Conservation (phyloP, 2,329 filamentous ascomycete genomes). For the Amauroascus verrucosus region DNA sequence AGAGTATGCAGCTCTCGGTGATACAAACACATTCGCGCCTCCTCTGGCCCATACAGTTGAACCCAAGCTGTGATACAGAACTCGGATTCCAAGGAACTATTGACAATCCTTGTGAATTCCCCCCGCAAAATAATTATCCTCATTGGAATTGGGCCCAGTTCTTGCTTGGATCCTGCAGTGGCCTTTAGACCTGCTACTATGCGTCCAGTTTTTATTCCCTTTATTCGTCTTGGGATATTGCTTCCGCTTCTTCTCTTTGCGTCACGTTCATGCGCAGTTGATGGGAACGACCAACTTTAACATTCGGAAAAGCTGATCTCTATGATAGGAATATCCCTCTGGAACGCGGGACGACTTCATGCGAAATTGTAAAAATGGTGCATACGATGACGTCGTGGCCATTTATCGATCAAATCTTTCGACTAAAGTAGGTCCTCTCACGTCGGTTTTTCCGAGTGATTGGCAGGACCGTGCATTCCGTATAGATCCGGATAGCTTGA, state of each 20-base stretch:
- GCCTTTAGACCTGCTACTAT: conserved; percentile 2
- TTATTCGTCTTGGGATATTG: neutral
- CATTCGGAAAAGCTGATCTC: neutral
- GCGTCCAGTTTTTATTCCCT: neutral
- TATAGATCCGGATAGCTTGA: neutral
- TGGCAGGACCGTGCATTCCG: neutral
- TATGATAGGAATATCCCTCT: conserved; percentile 41
- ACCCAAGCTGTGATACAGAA: conserved; percentile 2
- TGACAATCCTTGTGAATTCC: neutral
- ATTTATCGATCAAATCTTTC: conserved; percentile 52
- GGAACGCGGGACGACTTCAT: conserved; percentile 49
- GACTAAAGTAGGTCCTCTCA: conserved; percentile 31
- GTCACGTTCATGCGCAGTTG: neutral
- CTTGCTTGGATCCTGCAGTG: conserved; percentile 5
- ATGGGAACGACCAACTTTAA: neutral
- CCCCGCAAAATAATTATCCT: neutral
- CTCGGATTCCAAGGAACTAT: conserved; percentile 3
- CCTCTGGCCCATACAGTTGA: conserved; percentile 1
- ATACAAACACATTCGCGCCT: conserved; percentile 5
- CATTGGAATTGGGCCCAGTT: neutral
- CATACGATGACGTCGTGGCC: conserved; percentile 46
- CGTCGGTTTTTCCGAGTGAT: neutral
- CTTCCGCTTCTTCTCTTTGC: neutral
- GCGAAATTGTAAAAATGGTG: conserved; percentile 43
- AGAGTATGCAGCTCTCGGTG: neutral